Conservation (phyloP, 2,329 filamentous ascomycete species). For the Claviceps maximensis region DNA sequence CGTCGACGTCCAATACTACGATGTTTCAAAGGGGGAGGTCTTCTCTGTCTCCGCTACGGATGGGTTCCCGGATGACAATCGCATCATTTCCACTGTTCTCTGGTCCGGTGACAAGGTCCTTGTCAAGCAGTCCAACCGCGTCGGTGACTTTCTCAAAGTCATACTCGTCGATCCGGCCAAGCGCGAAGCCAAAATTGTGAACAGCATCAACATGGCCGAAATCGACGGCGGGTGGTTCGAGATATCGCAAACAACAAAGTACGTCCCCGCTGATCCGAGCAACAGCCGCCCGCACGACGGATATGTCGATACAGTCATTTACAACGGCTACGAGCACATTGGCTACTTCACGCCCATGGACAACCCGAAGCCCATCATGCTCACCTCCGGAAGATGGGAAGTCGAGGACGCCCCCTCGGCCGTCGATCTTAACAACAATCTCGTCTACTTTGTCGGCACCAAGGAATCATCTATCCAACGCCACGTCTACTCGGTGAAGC, state of each 20-base stretch:
- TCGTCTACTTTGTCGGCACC: slow-evolving; percentile 84
- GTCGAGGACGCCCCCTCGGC: slow-evolving; percentile 75
- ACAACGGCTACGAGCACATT: slow-evolving; percentile 79
- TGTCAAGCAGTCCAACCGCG: slow-evolving; percentile 84
- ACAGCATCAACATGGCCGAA: slow-evolving; percentile 63
- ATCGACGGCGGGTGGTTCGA: slow-evolving; percentile 98
- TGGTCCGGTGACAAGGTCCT: slow-evolving; percentile 82
- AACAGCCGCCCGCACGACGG: slow-evolving; percentile 72
- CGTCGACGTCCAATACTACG: slow-evolving; percentile 80
- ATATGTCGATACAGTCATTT: slow-evolving; percentile 82
- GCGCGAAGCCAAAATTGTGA: slow-evolving; percentile 64
- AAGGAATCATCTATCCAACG: slow-evolving; percentile 81
- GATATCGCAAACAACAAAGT: slow-evolving; percentile 73
- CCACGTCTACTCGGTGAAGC: slow-evolving; percentile 78
- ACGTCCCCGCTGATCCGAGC: slow-evolving; percentile 67
- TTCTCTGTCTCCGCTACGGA: slow-evolving; percentile 68
- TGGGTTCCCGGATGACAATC: slow-evolving; percentile 67
- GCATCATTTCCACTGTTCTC: slow-evolving; percentile 83
- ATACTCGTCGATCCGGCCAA: slow-evolving; percentile 67
- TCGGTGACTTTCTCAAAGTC: slow-evolving; percentile 82
- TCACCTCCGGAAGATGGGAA: slow-evolving; percentile 87
- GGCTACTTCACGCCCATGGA: slow-evolving; percentile 88
- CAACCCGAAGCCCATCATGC: slow-evolving; percentile 64
- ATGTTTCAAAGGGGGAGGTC: slow-evolving; percentile 60
- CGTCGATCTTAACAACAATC: slow-evolving; percentile 69